Base-by-base conservation (phyloP, 164 flowering plant genomes). In the Annona squamosa region DNA sequence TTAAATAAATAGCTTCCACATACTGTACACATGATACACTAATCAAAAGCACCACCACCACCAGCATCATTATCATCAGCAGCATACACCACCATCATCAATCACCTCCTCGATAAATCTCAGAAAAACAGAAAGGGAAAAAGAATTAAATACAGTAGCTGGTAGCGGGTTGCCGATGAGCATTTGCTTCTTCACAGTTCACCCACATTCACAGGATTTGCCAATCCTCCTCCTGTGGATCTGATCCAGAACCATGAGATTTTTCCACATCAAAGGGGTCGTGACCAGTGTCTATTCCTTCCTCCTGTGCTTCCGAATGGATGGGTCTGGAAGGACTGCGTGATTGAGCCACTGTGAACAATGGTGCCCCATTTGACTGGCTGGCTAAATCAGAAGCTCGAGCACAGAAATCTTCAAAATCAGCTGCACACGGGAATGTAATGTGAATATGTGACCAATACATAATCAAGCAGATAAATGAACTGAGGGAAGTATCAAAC, bases 361-460 rank as follows among this genome's bases (percentile, higher is more conserved):
- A 71, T 2, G 97, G 97, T 75, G 98, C 98, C 17, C 98, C 97
- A 73, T 83, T 77, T 67, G 98, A 94, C 68, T 85, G 82, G 61
- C 79, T 85, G 2, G 90, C 93, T 72, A 94, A 83, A 76, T 87
- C 84, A 42, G 93, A 78, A 46, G 98, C 94, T 63, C 90, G 88
- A 17, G 48, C 71, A 79, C 98, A 92, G 64, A 94, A 92, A 82
- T 94, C 88, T 74, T 87, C 89, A 79, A 94, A 94, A 82, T 94
- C 98, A 84, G 83, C 98, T 93, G 88, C 56, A 64, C 48, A 12
- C 16, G 5, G 10, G 61, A 13, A 26, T 26, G 37, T 26, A 26
- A 26, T 26, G 37, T 26, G 37, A 26, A 26, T 26, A 26, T 26
- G 37, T 26, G 37, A 26, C 37, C 37, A 26, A 26, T 26, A 26